Percentiles rank a stretch among this genome's conserved stretches.
Conservation (phyloP, 306 rosid genomes). For the Acacia crassicarpa region DNA sequence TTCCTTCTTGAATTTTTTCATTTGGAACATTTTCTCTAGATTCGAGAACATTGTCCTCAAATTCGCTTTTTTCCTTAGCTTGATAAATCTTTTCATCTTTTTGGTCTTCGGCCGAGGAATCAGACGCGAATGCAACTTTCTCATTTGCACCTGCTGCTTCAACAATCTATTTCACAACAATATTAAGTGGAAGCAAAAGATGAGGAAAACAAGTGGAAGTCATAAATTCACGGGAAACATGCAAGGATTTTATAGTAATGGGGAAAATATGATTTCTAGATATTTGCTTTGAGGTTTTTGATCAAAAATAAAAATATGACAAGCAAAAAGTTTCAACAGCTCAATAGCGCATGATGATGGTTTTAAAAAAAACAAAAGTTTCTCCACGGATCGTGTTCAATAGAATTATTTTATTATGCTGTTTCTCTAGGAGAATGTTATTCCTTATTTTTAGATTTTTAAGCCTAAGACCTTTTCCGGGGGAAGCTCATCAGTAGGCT, state of each 20-base stretch:
- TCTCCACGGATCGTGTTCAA: not conserved
- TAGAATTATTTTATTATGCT: not conserved
- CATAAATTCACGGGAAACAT: not conserved
- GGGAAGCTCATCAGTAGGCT: slow-evolving; percentile 1
- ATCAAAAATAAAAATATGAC: not conserved
- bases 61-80: not conserved
- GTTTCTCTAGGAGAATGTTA: not conserved
- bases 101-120: not conserved
- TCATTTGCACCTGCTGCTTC: slow-evolving; percentile 12
- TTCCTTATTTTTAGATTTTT: not conserved
- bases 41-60: not conserved
- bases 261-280: not conserved
- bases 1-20: not conserved
- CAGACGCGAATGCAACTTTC: not conserved
- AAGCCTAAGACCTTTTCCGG: slow-evolving; percentile 3
- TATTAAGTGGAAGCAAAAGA: not conserved
- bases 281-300: not conserved
- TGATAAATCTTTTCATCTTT: slow-evolving; percentile 9
- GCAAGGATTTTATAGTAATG: not conserved
- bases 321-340: not conserved
- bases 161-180: not conserved
- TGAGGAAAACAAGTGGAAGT: not conserved
- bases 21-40: not conserved
- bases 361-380: not conserved
- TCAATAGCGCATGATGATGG: not conserved